A percentile compares a stretch with the other conserved stretches of the same genome.
Evolutionary conservation across 2,329 filamentous ascomycete species (phyloP).

Genomic region (Alternaria conjuncta): DNA sequence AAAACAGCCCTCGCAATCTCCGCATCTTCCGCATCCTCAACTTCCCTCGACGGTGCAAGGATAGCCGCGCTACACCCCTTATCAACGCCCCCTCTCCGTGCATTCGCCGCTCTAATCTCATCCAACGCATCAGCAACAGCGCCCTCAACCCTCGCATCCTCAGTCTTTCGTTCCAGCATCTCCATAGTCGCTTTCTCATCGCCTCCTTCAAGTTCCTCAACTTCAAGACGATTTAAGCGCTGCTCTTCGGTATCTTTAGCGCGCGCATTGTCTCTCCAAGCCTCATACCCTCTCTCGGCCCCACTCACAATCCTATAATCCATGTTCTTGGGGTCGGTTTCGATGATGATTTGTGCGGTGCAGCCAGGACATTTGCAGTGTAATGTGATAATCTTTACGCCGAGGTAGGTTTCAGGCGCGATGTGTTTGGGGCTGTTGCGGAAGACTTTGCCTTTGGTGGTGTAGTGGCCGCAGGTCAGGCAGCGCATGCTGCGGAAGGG

Average conservation of each 20-base stretch:
- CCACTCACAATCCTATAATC: fast-evolving
- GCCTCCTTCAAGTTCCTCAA: background rate
- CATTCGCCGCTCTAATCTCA: background rate
- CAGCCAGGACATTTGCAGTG: background rate
- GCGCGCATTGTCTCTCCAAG: background rate
- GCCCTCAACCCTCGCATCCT: background rate
- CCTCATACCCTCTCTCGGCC: background rate
- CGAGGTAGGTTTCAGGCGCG: fast-evolving
- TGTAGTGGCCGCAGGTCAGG: background rate
- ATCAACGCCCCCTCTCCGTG: background rate
- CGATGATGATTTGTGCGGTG: background rate
- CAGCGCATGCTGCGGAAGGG: background rate
- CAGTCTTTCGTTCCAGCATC: background rate
- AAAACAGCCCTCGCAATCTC: background rate
- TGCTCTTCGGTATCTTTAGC: background rate
- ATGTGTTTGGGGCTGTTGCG: background rate
- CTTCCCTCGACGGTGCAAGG: background rate
- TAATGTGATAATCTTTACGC: fast-evolving
- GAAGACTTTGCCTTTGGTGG: background rate
- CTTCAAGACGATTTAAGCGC: background rate
- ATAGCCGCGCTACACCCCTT: fast-evolving
- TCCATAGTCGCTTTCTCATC: background rate
- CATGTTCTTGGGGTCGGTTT: background rate
- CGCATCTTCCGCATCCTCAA: background rate
- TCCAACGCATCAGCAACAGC: background rate